phyloP scores from a whole-genome alignment of 1,284 basidiomycete species.

The Sporisorium sorghi region DNA sequence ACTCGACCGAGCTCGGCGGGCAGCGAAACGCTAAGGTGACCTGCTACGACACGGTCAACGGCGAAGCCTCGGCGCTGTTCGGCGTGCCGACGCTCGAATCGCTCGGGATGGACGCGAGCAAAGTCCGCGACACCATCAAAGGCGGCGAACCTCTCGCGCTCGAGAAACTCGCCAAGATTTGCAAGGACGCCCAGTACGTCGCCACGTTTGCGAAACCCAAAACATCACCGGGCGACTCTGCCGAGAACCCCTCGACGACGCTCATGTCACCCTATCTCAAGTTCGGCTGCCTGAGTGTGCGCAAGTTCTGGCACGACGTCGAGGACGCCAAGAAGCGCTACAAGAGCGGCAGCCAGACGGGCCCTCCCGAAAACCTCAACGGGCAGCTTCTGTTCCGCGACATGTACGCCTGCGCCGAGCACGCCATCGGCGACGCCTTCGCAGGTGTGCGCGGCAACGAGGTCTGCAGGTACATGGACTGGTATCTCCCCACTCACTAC shows the following conservation, averaged over 20 bases:
- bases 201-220: slow-evolving; percentile 73
- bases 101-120: slow-evolving; percentile 70
- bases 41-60: slow-evolving; percentile 70
- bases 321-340: slow-evolving; percentile 54
- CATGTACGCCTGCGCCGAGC: slow-evolving; percentile 72
- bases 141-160: slow-evolving; percentile 73
- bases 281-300: slow-evolving; percentile 72
- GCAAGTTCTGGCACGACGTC: slow-evolving; percentile 57
- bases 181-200: slow-evolving; percentile 70
- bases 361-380: slow-evolving; percentile 53
- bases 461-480: slow-evolving; percentile 71
- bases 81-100: slow-evolving; percentile 72
- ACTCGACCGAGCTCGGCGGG: slow-evolving; percentile 51
- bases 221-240: slow-evolving; percentile 63
- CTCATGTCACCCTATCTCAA: slow-evolving; percentile 72
- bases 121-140: slow-evolving; percentile 69
- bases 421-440: slow-evolving; percentile 70
- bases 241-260: slow-evolving; percentile 63
- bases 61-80: slow-evolving; percentile 70
- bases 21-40: slow-evolving; percentile 53
- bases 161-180: slow-evolving; percentile 70
- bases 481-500: slow-evolving; percentile 71
- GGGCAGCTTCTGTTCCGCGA: slow-evolving; percentile 71
- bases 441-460: slow-evolving; percentile 71
- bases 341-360: slow-evolving; percentile 53